phyloP scores from a whole-genome alignment of 257 asterid species.

The Rhazya stricta region DNA sequence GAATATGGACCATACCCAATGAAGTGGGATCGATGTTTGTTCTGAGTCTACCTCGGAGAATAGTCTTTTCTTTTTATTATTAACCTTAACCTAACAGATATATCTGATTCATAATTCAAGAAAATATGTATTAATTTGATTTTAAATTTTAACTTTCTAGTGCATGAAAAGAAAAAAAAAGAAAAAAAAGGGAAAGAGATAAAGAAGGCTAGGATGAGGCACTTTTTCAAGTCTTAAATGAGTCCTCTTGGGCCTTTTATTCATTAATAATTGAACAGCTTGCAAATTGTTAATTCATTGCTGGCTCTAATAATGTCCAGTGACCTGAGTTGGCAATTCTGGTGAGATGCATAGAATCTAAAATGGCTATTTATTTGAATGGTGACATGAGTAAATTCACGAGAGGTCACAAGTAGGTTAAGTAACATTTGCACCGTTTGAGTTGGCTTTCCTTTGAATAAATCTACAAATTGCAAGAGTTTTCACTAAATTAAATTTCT shows the following conservation, averaged over 20 bases:
- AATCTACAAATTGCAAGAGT: no score
- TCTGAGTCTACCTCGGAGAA: background rate
- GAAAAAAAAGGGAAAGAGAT: background rate
- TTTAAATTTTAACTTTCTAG: no score
- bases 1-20: slow-evolving; percentile 6
- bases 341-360: background rate
- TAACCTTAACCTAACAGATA: background rate
- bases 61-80: background rate
- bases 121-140: no score
- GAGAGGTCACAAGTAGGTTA: background rate
- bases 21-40: background rate
- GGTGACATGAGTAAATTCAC: background rate
- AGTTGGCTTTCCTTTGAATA: no score
- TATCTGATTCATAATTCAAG: no score
- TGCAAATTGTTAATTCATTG: background rate
- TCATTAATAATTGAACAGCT: slow-evolving; percentile 7
- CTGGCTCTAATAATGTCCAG: background rate
- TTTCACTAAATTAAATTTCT: no score
- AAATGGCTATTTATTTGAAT: background rate
- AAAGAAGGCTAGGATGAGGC: background rate
- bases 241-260: background rate
- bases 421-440: no score
- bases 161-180: no score
- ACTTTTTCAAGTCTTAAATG: background rate
- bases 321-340: background rate